phyloP scores from a whole-genome alignment of 306 rosid genomes.

The Sophora flavescens region DNA sequence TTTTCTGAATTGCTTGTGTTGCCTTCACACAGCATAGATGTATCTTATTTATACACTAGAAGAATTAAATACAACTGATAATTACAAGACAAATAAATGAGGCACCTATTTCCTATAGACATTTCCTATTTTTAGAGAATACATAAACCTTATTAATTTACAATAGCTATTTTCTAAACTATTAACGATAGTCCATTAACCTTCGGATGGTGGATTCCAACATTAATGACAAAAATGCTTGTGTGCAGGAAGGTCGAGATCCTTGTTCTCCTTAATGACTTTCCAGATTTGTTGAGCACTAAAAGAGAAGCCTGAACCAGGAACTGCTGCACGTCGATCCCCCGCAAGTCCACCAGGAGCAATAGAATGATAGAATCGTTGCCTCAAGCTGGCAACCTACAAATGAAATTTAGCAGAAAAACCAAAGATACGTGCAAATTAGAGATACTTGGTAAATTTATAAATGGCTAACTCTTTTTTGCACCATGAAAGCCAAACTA shows the following conservation, averaged over 20 bases:
- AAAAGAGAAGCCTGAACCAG: constrained; percentile 93
- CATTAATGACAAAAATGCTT: too few species aligned
- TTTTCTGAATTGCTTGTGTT: too few species aligned
- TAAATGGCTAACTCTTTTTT: neutral
- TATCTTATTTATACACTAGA: too few species aligned
- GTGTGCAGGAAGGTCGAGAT: constrained; percentile 96
- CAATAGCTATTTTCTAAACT: too few species aligned
- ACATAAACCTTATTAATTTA: too few species aligned
- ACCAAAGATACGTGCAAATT: neutral
- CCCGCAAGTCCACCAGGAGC: constrained; percentile 95
- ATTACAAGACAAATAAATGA: too few species aligned
- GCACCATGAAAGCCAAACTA: constrained; percentile 17
- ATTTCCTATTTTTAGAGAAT: too few species aligned
- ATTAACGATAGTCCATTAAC: too few species aligned
- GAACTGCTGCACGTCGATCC: constrained; percentile 91
- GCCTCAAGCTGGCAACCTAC: constrained; percentile 81
- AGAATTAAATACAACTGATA: too few species aligned
- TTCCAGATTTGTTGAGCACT: constrained; percentile 91
- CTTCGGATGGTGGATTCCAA: too few species aligned
- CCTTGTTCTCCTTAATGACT: constrained; percentile 91
- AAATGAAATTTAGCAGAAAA: constrained; percentile 43
- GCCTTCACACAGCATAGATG: too few species aligned
- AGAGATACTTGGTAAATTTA: constrained; percentile 14
- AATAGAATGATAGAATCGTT: constrained; percentile 80
- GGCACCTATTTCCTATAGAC: too few species aligned